Evolutionary conservation across 2,329 filamentous ascomycete genomes (phyloP).

Genomic region (Colletotrichum sp.): DNA sequence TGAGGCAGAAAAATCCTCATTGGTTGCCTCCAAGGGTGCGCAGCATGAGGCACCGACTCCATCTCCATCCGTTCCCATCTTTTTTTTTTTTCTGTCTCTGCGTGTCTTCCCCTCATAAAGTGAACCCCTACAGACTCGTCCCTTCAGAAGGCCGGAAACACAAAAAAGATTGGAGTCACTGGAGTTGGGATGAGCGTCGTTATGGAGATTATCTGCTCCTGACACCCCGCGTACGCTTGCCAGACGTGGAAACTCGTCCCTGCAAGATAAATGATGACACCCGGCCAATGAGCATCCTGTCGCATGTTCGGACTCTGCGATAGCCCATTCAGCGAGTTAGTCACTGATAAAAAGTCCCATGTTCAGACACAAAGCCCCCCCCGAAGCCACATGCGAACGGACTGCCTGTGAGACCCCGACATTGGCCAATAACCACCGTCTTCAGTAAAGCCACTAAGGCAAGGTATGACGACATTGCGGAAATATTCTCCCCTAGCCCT

Average conservation of each 20-base stretch:
- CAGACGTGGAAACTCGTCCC: not conserved
- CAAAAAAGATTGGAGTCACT: not conserved
- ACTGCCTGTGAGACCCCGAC: not conserved
- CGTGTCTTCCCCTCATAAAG: not conserved
- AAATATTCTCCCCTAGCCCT: conserved; percentile 5
- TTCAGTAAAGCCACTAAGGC: not conserved
- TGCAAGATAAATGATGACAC: not conserved
- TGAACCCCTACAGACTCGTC: not conserved
- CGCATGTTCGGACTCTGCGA: conserved; percentile 1
- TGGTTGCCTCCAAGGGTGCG: not conserved
- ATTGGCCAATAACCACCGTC: not conserved
- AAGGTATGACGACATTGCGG: conserved; percentile 20
- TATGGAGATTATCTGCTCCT: not conserved
- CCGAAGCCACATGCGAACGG: not conserved
- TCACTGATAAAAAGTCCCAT: not conserved
- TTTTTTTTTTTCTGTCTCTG: not conserved
- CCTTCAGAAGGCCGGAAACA: not conserved
- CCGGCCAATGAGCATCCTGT: not conserved
- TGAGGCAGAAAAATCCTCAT: not conserved
- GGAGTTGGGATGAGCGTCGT: not conserved
- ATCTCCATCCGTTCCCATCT: not conserved
- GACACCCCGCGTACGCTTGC: not conserved
- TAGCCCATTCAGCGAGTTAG: not conserved
- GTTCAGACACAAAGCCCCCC: not conserved
- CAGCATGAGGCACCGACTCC: not conserved